Base-by-base conservation (phyloP, 225 moss, liverwort and hornwort genomes). In the Pseudisothecium myosuroides region DNA sequence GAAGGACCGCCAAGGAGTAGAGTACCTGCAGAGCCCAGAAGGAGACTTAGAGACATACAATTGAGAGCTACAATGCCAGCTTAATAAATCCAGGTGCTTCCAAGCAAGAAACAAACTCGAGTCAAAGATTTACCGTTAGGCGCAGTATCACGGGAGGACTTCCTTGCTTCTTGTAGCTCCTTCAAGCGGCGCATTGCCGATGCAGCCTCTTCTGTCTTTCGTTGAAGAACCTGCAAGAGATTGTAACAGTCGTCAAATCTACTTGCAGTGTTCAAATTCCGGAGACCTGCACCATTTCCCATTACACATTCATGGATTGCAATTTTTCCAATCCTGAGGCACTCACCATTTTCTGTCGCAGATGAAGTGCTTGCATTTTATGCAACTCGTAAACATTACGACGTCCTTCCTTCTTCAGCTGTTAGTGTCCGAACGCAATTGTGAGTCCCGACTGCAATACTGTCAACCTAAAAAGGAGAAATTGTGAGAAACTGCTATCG, bases 381-480 rank as follows among this genome's bases (percentile, higher is more conserved):
- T 97, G 96, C 94, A 96, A 92, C 89, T 97, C 97, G 88, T 95
- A 97, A 85, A 81, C 94, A 89, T 95, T 99, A 41, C 96, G 94
- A 64, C 97, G 96, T 10, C 96, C 99, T 91, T 99, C 99, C 81
- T 99, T 99, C 81, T 96, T 95, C 87, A 99, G 89, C 97, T 99
- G 93, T 73, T 31, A 8, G 50, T 11, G 72, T 41, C 27, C 62
- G 24, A 69, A 86, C 9, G 20, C 12, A 73, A 32, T 55, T 36
- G 76, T 91, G 29, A 93, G 83, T 55, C 67, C 43, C 26, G 9
- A 77, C 34, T 54, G 63, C 29, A 29, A 23, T 15, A n/a, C 11
- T 18, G 10, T 28, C 16, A 61, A 80, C 50, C 76, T 27, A 10
- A 43, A 73, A 47, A 7, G 18, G 11, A 49, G 10, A 36, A 28